Evolutionary conservation across 73 alveolate species (phyloP).

Genomic region (Paramecium tetraurelia): DNA sequence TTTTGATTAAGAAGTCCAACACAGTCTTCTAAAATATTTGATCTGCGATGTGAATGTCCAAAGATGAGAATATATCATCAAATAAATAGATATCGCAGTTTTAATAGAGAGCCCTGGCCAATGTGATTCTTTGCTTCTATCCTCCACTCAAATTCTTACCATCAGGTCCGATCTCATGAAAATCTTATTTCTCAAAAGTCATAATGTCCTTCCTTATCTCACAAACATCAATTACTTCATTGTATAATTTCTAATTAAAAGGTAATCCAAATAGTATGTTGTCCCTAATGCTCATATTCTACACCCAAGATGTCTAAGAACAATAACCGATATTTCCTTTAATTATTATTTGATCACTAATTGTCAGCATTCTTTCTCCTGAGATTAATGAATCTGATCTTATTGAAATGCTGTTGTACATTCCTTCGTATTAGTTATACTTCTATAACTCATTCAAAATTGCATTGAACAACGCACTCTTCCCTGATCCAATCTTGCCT

Average conservation of each 20-base stretch:
- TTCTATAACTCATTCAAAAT: not conserved
- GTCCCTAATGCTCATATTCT: slow-evolving; percentile 69
- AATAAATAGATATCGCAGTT: slow-evolving; percentile 55
- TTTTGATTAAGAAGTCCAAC: not conserved
- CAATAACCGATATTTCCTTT: slow-evolving; percentile 67
- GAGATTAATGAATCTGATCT: not conserved
- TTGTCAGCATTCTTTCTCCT: not conserved
- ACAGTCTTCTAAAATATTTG: not conserved
- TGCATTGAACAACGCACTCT: slow-evolving; percentile 6
- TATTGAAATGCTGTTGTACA: not conserved
- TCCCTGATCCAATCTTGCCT: slow-evolving; percentile 12
- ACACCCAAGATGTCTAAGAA: slow-evolving; percentile 72
- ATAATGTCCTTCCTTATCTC: slow-evolving; percentile 68
- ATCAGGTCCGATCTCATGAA: slow-evolving; percentile 75
- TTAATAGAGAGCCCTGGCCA: slow-evolving; percentile 78
- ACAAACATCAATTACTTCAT: slow-evolving; percentile 62
- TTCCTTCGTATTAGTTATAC: not conserved
- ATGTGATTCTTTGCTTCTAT: slow-evolving; percentile 70
- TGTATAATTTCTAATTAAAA: slow-evolving; percentile 61
- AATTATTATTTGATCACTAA: slow-evolving; percentile 55
- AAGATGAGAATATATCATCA: slow-evolving; percentile 63
- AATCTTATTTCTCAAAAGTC: slow-evolving; percentile 69
- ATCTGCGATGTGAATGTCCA: slow-evolving; percentile 1
- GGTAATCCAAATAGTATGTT: slow-evolving; percentile 71
- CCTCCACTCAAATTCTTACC: slow-evolving; percentile 86